phyloP scores from a whole-genome alignment of 768 basidiomycete genomes.

The Tricholoma flavovirens region DNA sequence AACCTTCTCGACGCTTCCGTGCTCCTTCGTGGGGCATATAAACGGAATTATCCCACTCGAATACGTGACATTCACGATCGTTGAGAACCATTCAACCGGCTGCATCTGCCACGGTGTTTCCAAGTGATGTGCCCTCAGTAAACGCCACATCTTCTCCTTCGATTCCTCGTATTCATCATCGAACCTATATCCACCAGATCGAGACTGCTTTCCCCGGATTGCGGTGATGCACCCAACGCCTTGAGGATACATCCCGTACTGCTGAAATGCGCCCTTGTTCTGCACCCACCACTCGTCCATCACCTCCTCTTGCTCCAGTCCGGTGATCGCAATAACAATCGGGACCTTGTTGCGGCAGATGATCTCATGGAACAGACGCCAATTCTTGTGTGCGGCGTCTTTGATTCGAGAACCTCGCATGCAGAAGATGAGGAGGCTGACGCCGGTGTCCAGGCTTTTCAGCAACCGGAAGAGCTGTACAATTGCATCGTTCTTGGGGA shows the following conservation, averaged over 20 bases:
- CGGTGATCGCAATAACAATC: slow-evolving; percentile 31
- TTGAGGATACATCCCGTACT: slow-evolving; percentile 22
- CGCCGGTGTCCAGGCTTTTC: slow-evolving; percentile 26
- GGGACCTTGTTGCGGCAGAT: slow-evolving; percentile 35
- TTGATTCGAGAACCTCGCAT: slow-evolving; percentile 34
- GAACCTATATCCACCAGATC: slow-evolving; percentile 13
- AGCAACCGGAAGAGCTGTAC: slow-evolving; percentile 25
- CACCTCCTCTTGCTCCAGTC: slow-evolving; percentile 26
- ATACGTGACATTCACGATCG: slow-evolving; percentile 10
- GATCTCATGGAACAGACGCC: slow-evolving; percentile 30
- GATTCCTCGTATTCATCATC: slow-evolving; percentile 28
- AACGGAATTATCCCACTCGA: slow-evolving; percentile 3
- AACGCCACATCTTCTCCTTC: slow-evolving; percentile 14
- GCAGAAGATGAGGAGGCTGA: slow-evolving; percentile 36
- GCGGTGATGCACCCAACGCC: slow-evolving; percentile 37
- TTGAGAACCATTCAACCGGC: slow-evolving; percentile 11
- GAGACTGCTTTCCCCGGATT: slow-evolving; percentile 16
- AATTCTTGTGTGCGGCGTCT: slow-evolving; percentile 29
- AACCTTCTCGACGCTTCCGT: slow-evolving; percentile 3
- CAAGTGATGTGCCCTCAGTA: slow-evolving; percentile 14
- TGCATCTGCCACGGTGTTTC: slow-evolving; percentile 8
- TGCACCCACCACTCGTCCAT: slow-evolving; percentile 31
- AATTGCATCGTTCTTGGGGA: slow-evolving; percentile 18
- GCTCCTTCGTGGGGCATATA: slow-evolving; percentile 2
- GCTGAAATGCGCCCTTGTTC: slow-evolving; percentile 23